A percentile compares a stretch with the other conserved stretches of the same genome.
Conservation (phyloP, 768 basidiomycete species). For the Tremella yokohamensis region DNA sequence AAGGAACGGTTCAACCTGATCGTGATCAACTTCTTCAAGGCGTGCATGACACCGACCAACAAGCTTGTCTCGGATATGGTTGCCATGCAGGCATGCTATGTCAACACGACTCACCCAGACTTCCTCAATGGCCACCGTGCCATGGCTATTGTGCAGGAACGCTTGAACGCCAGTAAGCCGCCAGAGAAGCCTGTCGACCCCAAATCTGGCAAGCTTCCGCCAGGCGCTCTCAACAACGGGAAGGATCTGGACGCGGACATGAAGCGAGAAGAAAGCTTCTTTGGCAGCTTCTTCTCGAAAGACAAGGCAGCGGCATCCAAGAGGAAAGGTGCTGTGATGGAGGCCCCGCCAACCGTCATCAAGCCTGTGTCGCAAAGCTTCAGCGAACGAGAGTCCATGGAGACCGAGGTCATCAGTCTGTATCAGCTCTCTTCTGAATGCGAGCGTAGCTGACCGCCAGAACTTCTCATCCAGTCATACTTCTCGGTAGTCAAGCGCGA, state of each 20-base stretch:
- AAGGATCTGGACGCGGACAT: constrained; percentile 87
- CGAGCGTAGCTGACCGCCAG: constrained; percentile 52
- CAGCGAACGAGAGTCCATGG: constrained; percentile 95
- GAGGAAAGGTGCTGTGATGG: constrained; percentile 55
- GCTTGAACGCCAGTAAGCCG: constrained; percentile 71
- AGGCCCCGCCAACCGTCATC: constrained; percentile 76
- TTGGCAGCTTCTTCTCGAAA: constrained; percentile 86
- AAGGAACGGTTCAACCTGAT: constrained; percentile 92
- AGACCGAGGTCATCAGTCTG: constrained; percentile 98
- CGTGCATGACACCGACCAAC: constrained; percentile 84
- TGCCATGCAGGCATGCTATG: constrained; percentile 95
- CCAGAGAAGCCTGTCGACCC: constrained; percentile 66
- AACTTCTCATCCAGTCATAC: constrained; percentile 92
- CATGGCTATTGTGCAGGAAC: constrained; percentile 69
- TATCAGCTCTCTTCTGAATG: constrained; percentile 26
- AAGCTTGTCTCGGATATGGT: constrained; percentile 93
- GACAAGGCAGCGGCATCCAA: constrained; percentile 45
- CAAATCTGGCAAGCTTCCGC: constrained; percentile 64
- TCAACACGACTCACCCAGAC: constrained; percentile 98
- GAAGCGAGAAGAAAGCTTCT: constrained; percentile 92
- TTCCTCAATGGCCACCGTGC: constrained; percentile 97
- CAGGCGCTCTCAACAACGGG: constrained; percentile 77
- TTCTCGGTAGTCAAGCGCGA: constrained; percentile 94
- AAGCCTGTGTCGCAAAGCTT: constrained; percentile 68
- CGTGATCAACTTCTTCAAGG: constrained; percentile 96